Evolutionary conservation across 495 filamentous ascomycete genomes (phyloP), one percentile per base, ranked within the genome.

Genomic region (Articulospora tetracladia): DNA sequence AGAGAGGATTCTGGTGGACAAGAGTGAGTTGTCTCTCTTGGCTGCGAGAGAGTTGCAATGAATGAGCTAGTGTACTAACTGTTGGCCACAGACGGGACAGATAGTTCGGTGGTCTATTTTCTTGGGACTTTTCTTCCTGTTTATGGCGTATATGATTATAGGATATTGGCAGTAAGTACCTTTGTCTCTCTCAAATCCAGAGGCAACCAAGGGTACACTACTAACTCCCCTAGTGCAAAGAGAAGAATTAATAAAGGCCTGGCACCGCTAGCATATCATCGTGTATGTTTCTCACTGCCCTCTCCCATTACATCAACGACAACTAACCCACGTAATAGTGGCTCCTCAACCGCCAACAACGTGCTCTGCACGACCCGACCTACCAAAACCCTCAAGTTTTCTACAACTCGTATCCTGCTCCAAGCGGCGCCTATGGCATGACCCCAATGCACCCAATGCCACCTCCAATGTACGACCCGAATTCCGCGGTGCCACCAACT

Each of bases 51-150:
- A 17, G 11, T 10, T 15, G 34, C 3, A 20, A 11, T 22, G 17
- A 11, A n/a, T 11, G 19, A 56, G 11, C 24, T 20, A 32, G 13
- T 6, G 13, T 32, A 44, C 60, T 66, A 28, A 63, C 50, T 28
- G 26, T 4, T 28, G 19, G 39, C 3, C 34, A 50, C 58, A 88
- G 85, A 77, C 74, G 25, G 87, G 81, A 44, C 67, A 78, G 50
- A 83, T 84, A 55, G 71, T 89, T 64, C 90, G 89, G 71, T 93
- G 86, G 81, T 77, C 77, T 27, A 69, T 92, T 46, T 82, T 91
- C 68, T 79, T 87, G 59, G 78, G 73, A 50, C 54, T 79, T 51
- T 69, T 83, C 24, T 46, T 80, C 28, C 34, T 86, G 39, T 67
- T 86, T 57, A 62, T 79, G 62, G 67, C 83, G 26, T 76, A 81